These are phyloP conservation scores for Ceratobasidium sp. DNA, from an alignment of 1,284 basidiomycete species.

Conservation along the genomic window DNA sequence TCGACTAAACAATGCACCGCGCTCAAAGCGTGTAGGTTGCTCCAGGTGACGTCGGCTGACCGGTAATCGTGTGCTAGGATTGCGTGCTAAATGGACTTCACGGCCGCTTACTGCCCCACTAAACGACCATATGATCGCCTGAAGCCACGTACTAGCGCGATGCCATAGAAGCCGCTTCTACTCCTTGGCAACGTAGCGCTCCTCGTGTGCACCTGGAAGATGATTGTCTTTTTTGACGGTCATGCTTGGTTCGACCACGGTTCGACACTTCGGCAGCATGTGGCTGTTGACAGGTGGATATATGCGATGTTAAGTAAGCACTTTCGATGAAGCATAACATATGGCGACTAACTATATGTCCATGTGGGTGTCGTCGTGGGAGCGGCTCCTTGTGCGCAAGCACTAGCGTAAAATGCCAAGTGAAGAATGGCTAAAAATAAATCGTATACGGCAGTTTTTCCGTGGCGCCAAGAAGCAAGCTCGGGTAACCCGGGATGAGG, in stretches of 20 bases:
- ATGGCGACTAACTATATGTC: conserved; percentile 1
- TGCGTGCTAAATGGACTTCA: background rate
- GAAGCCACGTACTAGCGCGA: background rate
- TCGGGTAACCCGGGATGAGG: background rate
- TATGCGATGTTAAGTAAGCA: background rate
- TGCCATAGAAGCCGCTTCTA: background rate
- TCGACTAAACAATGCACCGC: background rate
- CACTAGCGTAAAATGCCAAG: background rate
- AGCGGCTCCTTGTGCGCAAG: background rate
- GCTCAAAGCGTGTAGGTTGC: background rate
- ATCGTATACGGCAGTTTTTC: background rate
- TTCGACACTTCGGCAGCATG: conserved; percentile 11
- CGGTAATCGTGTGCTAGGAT: background rate
- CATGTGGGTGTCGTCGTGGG: background rate
- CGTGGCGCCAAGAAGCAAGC: background rate
- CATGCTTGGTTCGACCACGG: background rate
- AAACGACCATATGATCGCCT: background rate
- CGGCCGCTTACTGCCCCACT: background rate
- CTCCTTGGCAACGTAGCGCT: conserved; percentile 3
- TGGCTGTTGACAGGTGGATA: background rate
- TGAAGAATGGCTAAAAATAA: conserved; percentile 5
- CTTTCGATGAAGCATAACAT: background rate
- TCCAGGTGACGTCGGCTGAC: background rate
- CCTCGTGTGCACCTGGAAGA: background rate
- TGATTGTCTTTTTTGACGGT: background rate